Percentiles rank a stretch among this genome's conserved stretches.
These are phyloP conservation scores for Aureobasidium sp. DNA, from an alignment of 2,329 filamentous ascomycete genomes.

Conservation along the genomic window DNA sequence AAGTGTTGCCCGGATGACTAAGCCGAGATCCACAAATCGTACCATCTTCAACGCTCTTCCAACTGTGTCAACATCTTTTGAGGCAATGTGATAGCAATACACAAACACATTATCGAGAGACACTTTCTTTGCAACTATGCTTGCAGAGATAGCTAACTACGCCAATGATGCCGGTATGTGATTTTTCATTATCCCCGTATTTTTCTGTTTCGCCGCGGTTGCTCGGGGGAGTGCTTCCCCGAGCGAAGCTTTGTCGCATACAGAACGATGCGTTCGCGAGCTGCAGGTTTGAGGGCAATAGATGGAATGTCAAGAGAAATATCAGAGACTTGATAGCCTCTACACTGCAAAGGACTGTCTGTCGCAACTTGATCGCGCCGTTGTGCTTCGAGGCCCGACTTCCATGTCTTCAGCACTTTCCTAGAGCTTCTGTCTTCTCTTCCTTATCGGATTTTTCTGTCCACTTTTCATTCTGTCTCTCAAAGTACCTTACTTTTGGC, in stretches of 20 bases:
- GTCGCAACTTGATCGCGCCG: no score
- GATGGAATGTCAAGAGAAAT: neutral
- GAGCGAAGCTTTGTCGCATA: neutral
- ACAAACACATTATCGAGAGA: no score
- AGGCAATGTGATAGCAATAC: neutral
- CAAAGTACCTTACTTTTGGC: no score
- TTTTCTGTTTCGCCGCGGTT: neutral
- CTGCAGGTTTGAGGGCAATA: neutral
- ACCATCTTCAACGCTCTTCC: neutral
- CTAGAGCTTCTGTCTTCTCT: no score
- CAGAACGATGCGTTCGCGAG: neutral
- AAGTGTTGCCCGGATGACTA: neutral
- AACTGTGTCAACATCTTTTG: conserved; percentile 1
- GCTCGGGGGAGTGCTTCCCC: neutral
- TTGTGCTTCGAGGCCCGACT: no score
- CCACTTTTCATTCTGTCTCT: no score
- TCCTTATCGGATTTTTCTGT: no score
- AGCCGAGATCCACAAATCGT: neutral
- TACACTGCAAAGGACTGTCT: no score
- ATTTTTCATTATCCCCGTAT: neutral
- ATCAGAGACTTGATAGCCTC: no score
- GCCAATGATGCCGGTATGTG: conserved; percentile 11
- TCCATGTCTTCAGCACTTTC: no score
- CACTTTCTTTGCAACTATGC: neutral
- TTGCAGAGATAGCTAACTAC: conserved; percentile 3